Conservation (phyloP, 208 protist genomes). For the Leishmania arabica region DNA sequence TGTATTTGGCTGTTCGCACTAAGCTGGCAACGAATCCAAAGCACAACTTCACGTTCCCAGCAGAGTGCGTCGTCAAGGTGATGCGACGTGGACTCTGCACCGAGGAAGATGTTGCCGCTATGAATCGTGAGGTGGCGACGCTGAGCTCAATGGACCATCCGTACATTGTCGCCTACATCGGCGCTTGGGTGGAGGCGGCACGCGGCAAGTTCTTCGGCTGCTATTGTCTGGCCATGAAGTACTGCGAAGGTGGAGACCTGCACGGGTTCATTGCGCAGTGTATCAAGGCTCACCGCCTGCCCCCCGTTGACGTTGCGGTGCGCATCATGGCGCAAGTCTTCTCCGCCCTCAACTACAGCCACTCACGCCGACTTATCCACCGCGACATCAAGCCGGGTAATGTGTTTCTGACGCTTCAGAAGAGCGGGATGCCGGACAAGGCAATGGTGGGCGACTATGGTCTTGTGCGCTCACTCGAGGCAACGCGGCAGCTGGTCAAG, state of each 20-base stretch:
- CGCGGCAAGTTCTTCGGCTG: slow-evolving; percentile 46
- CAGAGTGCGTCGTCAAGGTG: slow-evolving; percentile 77
- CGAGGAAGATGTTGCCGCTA: slow-evolving; percentile 28
- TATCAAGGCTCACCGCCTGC: slow-evolving; percentile 10
- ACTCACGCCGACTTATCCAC: slow-evolving; percentile 85
- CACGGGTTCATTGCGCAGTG: slow-evolving; percentile 59
- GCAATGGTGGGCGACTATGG: slow-evolving; percentile 90
- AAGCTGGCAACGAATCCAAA: slow-evolving; percentile 10
- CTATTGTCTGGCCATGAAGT: slow-evolving; percentile 85
- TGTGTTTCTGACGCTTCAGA: slow-evolving; percentile 59
- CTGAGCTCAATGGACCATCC: slow-evolving; percentile 64
- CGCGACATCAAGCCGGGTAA: slow-evolving; percentile 94
- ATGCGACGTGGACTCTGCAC: slow-evolving; percentile 56
- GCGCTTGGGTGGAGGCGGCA: slow-evolving; percentile 67
- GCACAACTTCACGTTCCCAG: slow-evolving; percentile 43
- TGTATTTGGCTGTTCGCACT: slow-evolving; percentile 40
- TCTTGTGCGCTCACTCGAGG: slow-evolving; percentile 76
- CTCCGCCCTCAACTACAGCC: slow-evolving; percentile 87
- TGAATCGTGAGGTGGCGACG: slow-evolving; percentile 59
- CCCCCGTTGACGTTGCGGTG: slow-evolving; percentile 55
- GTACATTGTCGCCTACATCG: slow-evolving; percentile 80
- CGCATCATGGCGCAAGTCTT: slow-evolving; percentile 83
- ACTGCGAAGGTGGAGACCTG: slow-evolving; percentile 85
- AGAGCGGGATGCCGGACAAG: slow-evolving; percentile 23
- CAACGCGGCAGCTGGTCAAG: slow-evolving; percentile 55